A percentile compares a stretch with the other conserved stretches of the same genome.
These are phyloP conservation scores for Crithidia bombi DNA, from an alignment of 208 protist species.

Conservation along the genomic window DNA sequence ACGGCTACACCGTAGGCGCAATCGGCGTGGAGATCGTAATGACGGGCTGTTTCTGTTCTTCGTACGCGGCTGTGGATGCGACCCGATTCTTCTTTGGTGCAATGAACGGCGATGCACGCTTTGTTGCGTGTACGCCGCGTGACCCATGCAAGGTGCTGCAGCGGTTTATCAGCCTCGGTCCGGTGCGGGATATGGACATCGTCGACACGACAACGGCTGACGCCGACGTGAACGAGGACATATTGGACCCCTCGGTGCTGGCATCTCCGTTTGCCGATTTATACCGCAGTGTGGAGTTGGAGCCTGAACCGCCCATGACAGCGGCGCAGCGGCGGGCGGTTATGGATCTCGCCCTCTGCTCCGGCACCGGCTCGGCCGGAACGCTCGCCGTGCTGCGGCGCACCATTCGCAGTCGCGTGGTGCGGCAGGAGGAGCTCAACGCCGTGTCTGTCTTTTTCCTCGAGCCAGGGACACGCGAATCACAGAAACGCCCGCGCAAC, in stretches of 20 bases:
- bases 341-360: constrained; percentile 76
- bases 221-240: background rate
- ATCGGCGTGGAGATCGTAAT: constrained; percentile 51
- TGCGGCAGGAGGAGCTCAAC: constrained; percentile 70
- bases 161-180: constrained; percentile 52
- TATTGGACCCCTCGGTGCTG: constrained; percentile 48
- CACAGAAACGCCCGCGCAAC: constrained; percentile 38
- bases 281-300: constrained; percentile 59
- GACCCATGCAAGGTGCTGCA: constrained; percentile 49
- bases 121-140: constrained; percentile 37
- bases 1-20: constrained; percentile 59
- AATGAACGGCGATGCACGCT: constrained; percentile 52
- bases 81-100: constrained; percentile 67
- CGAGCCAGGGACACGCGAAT: constrained; percentile 7
- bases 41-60: constrained; percentile 58
- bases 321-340: constrained; percentile 33
- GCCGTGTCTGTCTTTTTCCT: constrained; percentile 82
- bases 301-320: constrained; percentile 50
- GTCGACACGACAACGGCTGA: constrained; percentile 47
- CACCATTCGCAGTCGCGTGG: constrained; percentile 64
- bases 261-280: constrained; percentile 78
- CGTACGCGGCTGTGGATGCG: constrained; percentile 18
- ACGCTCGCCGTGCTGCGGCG: constrained; percentile 68
- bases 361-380: constrained; percentile 52
- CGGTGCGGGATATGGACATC: constrained; percentile 56